Evolutionary conservation across 345 rosid species (phyloP).

Genomic region (Litchi chinensis): DNA sequence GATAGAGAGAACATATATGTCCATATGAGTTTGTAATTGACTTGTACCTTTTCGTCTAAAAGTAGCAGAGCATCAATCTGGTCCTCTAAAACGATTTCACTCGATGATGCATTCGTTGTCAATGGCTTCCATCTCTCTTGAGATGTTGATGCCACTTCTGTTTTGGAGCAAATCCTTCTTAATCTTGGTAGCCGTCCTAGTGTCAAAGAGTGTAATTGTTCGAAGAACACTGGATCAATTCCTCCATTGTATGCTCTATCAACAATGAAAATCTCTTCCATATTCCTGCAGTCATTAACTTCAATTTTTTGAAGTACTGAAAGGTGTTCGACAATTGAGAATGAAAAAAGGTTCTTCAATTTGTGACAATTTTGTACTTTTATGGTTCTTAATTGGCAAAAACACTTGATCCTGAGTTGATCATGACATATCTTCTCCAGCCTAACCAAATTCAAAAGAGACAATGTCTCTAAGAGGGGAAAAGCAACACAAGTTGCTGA

Average conservation of each 20-base stretch:
- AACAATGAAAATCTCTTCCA: constrained; percentile 13
- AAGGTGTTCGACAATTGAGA: constrained; percentile 24
- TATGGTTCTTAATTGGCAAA: constrained; percentile 11
- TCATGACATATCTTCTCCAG: constrained; percentile 13
- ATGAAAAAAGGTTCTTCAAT: constrained; percentile 28
- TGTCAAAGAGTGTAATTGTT: not conserved
- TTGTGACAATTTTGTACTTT: constrained; percentile 10
- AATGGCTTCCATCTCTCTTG: too few species aligned
- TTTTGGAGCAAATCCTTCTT: not conserved
- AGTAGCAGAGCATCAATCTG: too few species aligned
- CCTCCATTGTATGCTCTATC: not conserved
- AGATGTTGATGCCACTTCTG: not conserved
- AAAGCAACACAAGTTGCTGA: not conserved
- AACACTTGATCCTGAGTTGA: not conserved
- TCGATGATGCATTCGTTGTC: too few species aligned
- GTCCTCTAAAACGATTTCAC: too few species aligned
- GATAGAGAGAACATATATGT: not conserved
- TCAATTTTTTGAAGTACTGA: constrained; percentile 18
- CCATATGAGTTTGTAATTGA: not conserved
- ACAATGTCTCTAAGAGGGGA: constrained; percentile 2
- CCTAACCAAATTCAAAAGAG: not conserved
- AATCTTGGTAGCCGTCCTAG: not conserved
- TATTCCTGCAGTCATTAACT: constrained; percentile 13
- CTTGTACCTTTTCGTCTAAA: too few species aligned
- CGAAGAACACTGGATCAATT: not conserved